phyloP scores from a whole-genome alignment of 768 basidiomycete species.

The Galerina sulciceps region DNA sequence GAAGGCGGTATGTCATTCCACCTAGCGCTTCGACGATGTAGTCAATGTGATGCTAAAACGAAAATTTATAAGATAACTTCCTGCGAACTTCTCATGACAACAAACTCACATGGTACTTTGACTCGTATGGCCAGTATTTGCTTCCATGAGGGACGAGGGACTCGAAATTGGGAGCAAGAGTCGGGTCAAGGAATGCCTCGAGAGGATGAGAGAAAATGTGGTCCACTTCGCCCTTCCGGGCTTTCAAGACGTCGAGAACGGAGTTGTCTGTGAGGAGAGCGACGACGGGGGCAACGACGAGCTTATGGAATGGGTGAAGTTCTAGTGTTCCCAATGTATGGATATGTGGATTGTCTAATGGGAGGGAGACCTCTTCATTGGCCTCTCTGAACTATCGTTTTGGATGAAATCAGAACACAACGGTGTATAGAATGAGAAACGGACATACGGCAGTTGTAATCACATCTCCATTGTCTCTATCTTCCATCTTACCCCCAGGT shows the following conservation, averaged over 20 bases:
- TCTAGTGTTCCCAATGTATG: constrained; percentile 64
- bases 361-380: constrained; percentile 76
- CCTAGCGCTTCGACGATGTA: constrained; percentile 45
- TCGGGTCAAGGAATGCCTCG: constrained; percentile 67
- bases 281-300: constrained; percentile 80
- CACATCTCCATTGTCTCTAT: constrained; percentile 55
- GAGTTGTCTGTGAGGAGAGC: constrained; percentile 60
- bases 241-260: constrained; percentile 51
- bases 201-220: constrained; percentile 79
- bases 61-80: background rate
- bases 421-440: background rate
- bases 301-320: constrained; percentile 60
- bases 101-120: constrained; percentile 62
- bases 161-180: constrained; percentile 36
- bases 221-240: constrained; percentile 69
- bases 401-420: background rate
- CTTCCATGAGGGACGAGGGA: constrained; percentile 55
- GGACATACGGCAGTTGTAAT: constrained; percentile 69
- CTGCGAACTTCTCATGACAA: background rate
- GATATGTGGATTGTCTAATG: constrained; percentile 54
- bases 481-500: constrained; percentile 82
- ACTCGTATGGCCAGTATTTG: constrained; percentile 74
- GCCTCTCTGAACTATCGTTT: constrained; percentile 58
- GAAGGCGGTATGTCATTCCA: constrained; percentile 65
- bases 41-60: constrained; percentile 54